These are phyloP conservation scores for Penicillium argentinense DNA, from an alignment of 495 filamentous ascomycete species.

Conservation along the genomic window DNA sequence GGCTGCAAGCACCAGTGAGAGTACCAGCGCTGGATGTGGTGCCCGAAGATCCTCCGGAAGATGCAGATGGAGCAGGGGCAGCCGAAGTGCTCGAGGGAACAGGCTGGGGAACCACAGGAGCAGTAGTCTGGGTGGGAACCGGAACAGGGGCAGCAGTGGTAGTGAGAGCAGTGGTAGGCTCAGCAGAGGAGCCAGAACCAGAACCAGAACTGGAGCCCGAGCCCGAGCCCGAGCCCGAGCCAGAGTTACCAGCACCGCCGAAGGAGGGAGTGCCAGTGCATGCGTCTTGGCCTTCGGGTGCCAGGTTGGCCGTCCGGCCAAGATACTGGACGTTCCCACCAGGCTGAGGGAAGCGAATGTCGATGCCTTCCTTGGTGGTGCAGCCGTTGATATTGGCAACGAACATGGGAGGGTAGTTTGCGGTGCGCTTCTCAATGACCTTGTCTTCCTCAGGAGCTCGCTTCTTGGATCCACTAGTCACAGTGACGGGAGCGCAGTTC, in stretches of 20 bases:
- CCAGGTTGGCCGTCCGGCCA: slow-evolving; percentile 29
- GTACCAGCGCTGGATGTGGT: slow-evolving; percentile 18
- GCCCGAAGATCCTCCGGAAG: slow-evolving; percentile 8
- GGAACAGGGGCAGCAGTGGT: slow-evolving; percentile 30
- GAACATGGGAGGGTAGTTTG: slow-evolving; percentile 73
- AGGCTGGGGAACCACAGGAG: slow-evolving; percentile 14
- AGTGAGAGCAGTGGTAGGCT: slow-evolving; percentile 13
- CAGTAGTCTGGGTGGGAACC: slow-evolving; percentile 12
- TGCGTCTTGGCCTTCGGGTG: slow-evolving; percentile 22
- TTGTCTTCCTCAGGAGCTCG: slow-evolving; percentile 26
- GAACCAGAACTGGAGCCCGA: slow-evolving; percentile 11
- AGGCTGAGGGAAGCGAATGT: slow-evolving; percentile 71
- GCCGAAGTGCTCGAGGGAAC: slow-evolving; percentile 12
- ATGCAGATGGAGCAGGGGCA: slow-evolving; percentile 12
- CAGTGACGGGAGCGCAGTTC: slow-evolving; percentile 77
- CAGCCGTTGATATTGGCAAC: slow-evolving; percentile 71
- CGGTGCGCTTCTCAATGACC: slow-evolving; percentile 31
- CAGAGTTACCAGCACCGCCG: slow-evolving; percentile 21
- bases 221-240: slow-evolving; percentile 2
- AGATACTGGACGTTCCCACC: slow-evolving; percentile 56
- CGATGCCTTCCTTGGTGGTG: slow-evolving; percentile 54
- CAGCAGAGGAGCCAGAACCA: slow-evolving; percentile 11
- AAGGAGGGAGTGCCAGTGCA: slow-evolving; percentile 36
- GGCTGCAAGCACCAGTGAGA: slow-evolving; percentile 39
- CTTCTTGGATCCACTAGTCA: slow-evolving; percentile 53